Evolutionary conservation across 441 rosid species (phyloP), one percentile per base, ranked within the genome.

Genomic region (Sinapis alba): DNA sequence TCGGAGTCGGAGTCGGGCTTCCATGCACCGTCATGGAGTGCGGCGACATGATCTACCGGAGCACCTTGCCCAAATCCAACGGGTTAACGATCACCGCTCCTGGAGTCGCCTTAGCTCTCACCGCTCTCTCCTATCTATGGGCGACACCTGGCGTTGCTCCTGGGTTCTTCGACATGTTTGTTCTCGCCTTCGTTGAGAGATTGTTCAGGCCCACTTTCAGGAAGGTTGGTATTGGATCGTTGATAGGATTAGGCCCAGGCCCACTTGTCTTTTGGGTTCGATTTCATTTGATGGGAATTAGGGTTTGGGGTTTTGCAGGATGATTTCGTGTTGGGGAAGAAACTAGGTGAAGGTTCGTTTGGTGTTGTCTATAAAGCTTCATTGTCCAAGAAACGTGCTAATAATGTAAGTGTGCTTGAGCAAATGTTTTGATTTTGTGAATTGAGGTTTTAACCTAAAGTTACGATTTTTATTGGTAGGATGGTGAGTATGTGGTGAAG

Each of bases 131-230:
- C 50, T 95, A 95, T 76, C 96, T 95, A 2, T 89, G 99, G 99
- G 97, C 96, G 1, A 95, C 98, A 38, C 99, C 98, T 68, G 99
- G 99, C 7, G 99, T 95, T 3, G 97, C 99, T 79, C 99, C 99
- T 69, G 99, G 94, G 26, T 95, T 95, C 79, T 95, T 86, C 69
- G 98, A 95, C 72, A 90, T 95, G 96, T 95, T 92, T 75, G 86
- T 95, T 82, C 90, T 95, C 64, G 97, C 99, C 75, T 92, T 92
- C 77, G 82, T 87, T 54, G 98, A 95, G 87, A 86, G 97, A 74
- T 27, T 90, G 68, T 86, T 89, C 71, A 83, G 98, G 78, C 89
- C 90, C 45, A 87, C 93, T 63, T 92, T 69, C 45, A 86, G 74
- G 69, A 95, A 88, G 96, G 99, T 91, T 24, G 43, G 0, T 58